Conservation (phyloP, 768 basidiomycete species). For the Lactarius trivialis region DNA sequence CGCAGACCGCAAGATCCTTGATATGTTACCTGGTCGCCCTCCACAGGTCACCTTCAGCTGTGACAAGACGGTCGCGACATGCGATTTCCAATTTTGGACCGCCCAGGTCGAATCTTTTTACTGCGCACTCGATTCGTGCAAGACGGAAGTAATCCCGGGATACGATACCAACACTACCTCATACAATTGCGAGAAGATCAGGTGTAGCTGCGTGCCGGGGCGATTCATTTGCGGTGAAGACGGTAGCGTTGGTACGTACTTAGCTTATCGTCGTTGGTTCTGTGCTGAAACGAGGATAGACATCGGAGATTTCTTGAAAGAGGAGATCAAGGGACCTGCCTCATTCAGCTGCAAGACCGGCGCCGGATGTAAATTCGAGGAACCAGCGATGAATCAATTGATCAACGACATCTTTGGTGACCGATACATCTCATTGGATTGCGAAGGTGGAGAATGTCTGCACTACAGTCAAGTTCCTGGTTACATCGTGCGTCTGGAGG, state of each 20-base stretch:
- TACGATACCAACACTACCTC: conserved; percentile 65
- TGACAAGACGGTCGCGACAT: conserved; percentile 52
- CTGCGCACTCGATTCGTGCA: conserved; percentile 75
- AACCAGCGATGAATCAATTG: conserved; percentile 93
- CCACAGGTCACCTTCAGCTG: conserved; percentile 98
- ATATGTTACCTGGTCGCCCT: conserved; percentile 83
- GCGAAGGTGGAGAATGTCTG: conserved; percentile 88
- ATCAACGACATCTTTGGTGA: conserved; percentile 95
- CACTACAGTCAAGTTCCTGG: conserved; percentile 93
- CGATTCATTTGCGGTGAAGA: conserved; percentile 94
- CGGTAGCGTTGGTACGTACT: conserved; percentile 78
- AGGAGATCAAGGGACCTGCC: conserved; percentile 89
- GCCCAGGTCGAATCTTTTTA: conserved; percentile 93
- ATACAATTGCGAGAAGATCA: conserved; percentile 77
- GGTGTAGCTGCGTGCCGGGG: conserved; percentile 90
- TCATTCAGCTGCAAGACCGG: conserved; percentile 71
- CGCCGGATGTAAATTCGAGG: conserved; percentile 81
- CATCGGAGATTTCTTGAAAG: conserved; percentile 86
- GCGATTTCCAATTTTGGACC: conserved; percentile 98
- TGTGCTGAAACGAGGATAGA: conserved; percentile 40
- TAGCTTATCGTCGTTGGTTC: neutral
- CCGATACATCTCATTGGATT: conserved; percentile 77
- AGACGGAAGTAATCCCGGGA: conserved; percentile 39
- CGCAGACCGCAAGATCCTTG: conserved; percentile 88
- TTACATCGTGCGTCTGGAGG: conserved; percentile 51